Evolutionary conservation across 179 eudicot species (phyloP).

Genomic region (Heliamphora pulchella): DNA sequence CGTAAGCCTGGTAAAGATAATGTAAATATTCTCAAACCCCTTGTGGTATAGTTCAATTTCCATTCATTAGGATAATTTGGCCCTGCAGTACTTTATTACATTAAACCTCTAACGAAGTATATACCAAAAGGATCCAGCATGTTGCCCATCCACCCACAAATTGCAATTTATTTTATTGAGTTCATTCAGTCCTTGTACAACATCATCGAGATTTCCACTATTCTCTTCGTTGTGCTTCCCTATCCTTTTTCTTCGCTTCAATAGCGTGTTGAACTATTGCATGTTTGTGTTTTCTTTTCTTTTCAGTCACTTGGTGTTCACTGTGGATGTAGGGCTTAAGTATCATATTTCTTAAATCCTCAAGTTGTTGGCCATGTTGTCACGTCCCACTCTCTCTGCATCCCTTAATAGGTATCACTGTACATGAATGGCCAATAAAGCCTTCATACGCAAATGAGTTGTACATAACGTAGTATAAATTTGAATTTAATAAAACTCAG

Average conservation of each 20-base stretch:
- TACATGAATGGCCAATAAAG: too few species aligned
- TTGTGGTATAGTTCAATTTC: not conserved
- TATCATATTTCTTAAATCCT: not conserved
- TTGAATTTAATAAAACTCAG: too few species aligned
- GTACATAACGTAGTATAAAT: too few species aligned
- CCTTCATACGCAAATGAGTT: too few species aligned
- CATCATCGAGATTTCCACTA: not conserved
- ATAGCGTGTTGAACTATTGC: not conserved
- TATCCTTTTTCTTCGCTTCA: not conserved
- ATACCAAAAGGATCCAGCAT: not conserved
- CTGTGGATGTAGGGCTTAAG: not conserved
- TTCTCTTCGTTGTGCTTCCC: not conserved
- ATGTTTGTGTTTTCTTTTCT: not conserved
- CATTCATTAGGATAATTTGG: not conserved
- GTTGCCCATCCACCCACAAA: not conserved
- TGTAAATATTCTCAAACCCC: slow-evolving; percentile 8
- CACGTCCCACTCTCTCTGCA: too few species aligned
- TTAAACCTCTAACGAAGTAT: not conserved
- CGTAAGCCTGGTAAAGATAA: slow-evolving; percentile 36
- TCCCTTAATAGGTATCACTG: too few species aligned
- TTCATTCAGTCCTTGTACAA: not conserved
- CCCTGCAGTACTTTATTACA: not conserved
- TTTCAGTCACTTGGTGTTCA: not conserved
- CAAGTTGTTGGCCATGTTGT: not conserved
- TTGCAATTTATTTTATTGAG: not conserved